phyloP scores from a whole-genome alignment of 2,329 filamentous ascomycete genomes.

The Epichloe sp. region DNA sequence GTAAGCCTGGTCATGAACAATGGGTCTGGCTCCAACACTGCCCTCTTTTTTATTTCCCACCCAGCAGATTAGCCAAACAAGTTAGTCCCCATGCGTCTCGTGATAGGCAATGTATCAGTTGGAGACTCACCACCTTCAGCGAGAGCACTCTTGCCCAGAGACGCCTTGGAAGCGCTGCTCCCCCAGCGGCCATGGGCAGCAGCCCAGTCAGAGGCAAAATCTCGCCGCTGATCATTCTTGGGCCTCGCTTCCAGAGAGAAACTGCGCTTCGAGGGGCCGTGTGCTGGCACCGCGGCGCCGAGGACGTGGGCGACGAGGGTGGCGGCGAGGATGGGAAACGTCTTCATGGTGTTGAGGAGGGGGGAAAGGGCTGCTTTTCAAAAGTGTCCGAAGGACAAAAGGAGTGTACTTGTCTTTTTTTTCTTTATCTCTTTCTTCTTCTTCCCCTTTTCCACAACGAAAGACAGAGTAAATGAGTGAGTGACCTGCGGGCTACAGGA shows the following conservation, averaged over 20 bases:
- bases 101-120: too few species aligned
- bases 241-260: constrained; percentile 19
- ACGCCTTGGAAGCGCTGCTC: constrained; percentile 10
- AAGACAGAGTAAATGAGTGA: background rate
- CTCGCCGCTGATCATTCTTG: constrained; percentile 11
- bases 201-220: constrained; percentile 22
- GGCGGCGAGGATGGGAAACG: background rate
- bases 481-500: background rate
- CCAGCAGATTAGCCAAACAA: background rate
- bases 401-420: background rate
- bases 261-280: background rate
- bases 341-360: background rate
- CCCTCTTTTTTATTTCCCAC: constrained; percentile 1
- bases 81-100: background rate
- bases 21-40: constrained; percentile 20
- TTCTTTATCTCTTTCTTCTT: background rate
- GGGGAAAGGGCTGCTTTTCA: background rate
- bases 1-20: constrained; percentile 29
- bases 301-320: background rate
- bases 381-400: background rate
- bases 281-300: background rate
- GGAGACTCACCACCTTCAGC: constrained; percentile 15
- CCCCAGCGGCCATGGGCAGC: constrained; percentile 24
- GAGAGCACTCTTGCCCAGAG: constrained; percentile 15
- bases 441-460: background rate